Percentiles rank a stretch among this genome's conserved stretches.
Conservation (phyloP, 441 rosid genomes). For the Eutrema salsugineum region DNA sequence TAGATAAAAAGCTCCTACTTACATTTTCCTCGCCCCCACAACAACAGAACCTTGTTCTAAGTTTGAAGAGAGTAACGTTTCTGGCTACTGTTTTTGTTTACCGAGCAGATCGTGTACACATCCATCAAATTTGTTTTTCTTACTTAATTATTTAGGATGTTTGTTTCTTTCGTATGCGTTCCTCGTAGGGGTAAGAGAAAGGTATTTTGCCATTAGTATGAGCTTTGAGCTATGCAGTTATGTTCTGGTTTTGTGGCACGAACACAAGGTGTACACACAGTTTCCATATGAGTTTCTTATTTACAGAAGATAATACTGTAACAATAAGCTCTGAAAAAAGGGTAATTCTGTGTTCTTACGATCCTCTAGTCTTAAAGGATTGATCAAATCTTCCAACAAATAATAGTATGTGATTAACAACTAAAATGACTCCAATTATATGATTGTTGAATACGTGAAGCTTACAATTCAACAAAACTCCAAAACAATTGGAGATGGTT, state of each 20-base stretch:
- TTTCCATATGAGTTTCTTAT: not conserved
- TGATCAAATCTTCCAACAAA: not conserved
- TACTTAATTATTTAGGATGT: not conserved
- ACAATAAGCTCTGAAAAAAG: not conserved
- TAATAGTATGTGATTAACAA: too few relatives aligned
- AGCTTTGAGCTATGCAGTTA: not conserved
- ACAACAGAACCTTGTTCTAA: not conserved
- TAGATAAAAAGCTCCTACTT: conserved; percentile 30
- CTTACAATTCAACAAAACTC: too few relatives aligned
- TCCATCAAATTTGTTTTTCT: not conserved
- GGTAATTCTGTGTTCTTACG: not conserved
- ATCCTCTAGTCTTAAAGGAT: not conserved
- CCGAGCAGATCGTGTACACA: not conserved
- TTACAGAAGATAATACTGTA: not conserved
- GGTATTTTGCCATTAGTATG: not conserved
- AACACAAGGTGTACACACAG: not conserved
- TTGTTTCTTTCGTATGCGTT: not conserved
- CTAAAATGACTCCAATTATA: not conserved
- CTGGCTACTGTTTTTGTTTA: not conserved
- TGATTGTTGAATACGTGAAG: too few relatives aligned
- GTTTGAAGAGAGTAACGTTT: conserved; percentile 4
- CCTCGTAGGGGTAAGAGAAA: not conserved
- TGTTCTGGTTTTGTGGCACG: not conserved
- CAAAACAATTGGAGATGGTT: too few relatives aligned
- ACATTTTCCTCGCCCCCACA: not conserved